These are phyloP conservation scores for Gardenia jasminoides DNA, from an alignment of 257 asterid genomes.

Conservation along the genomic window DNA sequence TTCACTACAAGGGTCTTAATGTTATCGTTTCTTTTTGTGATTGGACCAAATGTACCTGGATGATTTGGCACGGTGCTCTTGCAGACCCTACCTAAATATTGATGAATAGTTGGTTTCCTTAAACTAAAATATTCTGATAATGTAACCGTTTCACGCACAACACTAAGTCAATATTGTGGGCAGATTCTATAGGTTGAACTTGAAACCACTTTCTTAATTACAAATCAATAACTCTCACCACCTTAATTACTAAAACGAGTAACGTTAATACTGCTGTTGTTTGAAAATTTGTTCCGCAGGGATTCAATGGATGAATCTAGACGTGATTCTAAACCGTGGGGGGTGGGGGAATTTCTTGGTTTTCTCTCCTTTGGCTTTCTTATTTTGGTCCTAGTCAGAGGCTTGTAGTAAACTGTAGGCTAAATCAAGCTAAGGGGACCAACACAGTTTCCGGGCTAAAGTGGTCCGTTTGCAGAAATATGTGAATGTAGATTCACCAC, in stretches of 20 bases:
- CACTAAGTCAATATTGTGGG: background rate
- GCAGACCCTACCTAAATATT: background rate
- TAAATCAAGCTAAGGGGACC: background rate
- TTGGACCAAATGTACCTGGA: background rate
- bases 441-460: background rate
- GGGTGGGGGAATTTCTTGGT: no score
- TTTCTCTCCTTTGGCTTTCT: background rate
- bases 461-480: background rate
- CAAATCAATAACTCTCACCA: background rate
- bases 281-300: no score
- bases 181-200: background rate
- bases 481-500: background rate
- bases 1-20: background rate
- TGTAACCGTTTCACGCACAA: background rate
- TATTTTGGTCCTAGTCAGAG: background rate
- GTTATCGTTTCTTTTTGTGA: background rate
- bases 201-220: background rate
- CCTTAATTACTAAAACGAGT: background rate
- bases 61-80: background rate
- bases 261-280: no score
- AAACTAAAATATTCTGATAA: background rate
- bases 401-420: no score
- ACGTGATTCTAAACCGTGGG: background rate
- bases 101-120: background rate
- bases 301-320: slow-evolving; percentile 1